Evolutionary conservation across 2,329 filamentous ascomycete genomes (phyloP).

Genomic region (Aspergillus spinulosporus): DNA sequence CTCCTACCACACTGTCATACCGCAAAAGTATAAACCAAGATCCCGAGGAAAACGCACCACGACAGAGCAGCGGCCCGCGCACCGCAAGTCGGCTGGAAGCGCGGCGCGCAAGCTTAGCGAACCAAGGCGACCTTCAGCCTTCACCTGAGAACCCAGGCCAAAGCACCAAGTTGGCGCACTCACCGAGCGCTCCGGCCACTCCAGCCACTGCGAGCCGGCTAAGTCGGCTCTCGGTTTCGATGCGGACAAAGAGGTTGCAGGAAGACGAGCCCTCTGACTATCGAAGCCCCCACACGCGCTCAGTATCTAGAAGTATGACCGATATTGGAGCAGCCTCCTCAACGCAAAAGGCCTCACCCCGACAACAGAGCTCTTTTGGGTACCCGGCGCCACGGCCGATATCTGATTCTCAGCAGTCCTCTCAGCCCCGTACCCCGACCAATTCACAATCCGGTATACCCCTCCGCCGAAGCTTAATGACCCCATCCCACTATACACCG

Average conservation of each 20-base stretch:
- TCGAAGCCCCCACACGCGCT: slow-evolving; percentile 34
- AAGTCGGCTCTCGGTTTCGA: slow-evolving; percentile 42
- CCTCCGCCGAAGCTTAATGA: slow-evolving; percentile 40
- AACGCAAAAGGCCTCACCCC: slow-evolving; percentile 31
- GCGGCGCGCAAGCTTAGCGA: slow-evolving; percentile 42
- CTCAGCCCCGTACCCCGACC: slow-evolving; percentile 34
- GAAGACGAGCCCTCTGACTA: slow-evolving; percentile 38
- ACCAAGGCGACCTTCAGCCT: slow-evolving; percentile 21
- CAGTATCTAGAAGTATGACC: slow-evolving; percentile 46
- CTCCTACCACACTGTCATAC: slow-evolving; percentile 33
- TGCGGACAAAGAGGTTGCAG: slow-evolving; percentile 39
- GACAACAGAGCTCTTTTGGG: slow-evolving; percentile 36
- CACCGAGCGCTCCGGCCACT: slow-evolving; percentile 27
- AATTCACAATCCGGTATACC: slow-evolving; percentile 37
- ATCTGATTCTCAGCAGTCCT: slow-evolving; percentile 25
- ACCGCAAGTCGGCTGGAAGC: slow-evolving; percentile 39
- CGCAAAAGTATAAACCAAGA: slow-evolving; percentile 44
- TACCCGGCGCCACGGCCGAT: slow-evolving; percentile 29
- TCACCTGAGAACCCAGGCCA: slow-evolving; percentile 13
- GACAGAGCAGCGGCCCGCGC: slow-evolving; percentile 31
- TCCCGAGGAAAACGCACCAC: slow-evolving; percentile 32
- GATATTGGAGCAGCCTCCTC: slow-evolving; percentile 38
- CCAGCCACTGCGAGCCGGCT: slow-evolving; percentile 38
- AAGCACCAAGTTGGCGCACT: slow-evolving; percentile 16
- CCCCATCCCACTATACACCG: slow-evolving; percentile 36